Percentiles rank a stretch among this genome's conserved stretches.
Evolutionary conservation across 805 yeast species (phyloP).

Genomic region (Lachancea quebecensis): DNA sequence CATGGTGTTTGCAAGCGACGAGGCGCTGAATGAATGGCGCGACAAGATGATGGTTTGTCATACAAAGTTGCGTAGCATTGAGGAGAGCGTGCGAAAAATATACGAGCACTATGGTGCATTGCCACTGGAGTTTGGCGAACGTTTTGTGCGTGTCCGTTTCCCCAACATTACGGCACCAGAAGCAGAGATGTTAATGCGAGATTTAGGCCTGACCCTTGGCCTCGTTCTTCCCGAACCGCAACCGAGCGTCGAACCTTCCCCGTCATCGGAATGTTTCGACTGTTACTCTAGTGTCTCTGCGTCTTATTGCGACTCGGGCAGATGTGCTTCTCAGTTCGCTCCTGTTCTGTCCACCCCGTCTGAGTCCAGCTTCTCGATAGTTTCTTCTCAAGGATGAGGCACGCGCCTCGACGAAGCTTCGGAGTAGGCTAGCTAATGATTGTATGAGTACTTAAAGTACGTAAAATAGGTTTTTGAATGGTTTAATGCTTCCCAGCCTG

Average conservation of each 20-base stretch:
- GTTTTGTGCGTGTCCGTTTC: constrained; percentile 52
- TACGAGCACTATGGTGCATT: constrained; percentile 56
- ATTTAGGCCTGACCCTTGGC: constrained; percentile 54
- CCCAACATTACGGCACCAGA: constrained; percentile 60
- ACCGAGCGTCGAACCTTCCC: not conserved
- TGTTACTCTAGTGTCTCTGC: not conserved
- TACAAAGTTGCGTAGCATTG: constrained; percentile 37
- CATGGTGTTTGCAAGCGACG: constrained; percentile 40
- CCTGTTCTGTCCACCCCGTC: not conserved
- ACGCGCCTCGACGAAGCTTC: not conserved
- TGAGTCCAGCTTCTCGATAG: not conserved
- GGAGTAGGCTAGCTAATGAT: not conserved
- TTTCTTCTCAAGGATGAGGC: constrained; percentile 2
- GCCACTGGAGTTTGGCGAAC: constrained; percentile 45
- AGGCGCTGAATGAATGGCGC: constrained; percentile 36
- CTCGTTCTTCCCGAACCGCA: constrained; percentile 37
- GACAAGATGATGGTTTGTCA: constrained; percentile 35
- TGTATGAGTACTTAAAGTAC: not conserved
- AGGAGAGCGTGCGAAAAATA: constrained; percentile 37
- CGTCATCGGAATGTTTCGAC: not conserved
- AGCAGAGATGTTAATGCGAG: constrained; percentile 50
- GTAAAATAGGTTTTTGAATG: not conserved
- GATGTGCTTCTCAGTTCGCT: not conserved
- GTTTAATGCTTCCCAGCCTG: too few relatives aligned
- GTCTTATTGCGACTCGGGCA: not conserved